A percentile compares a stretch with the other conserved stretches of the same genome.
Conservation (phyloP, 2,329 filamentous ascomycete genomes). For the Boeremia exigua region DNA sequence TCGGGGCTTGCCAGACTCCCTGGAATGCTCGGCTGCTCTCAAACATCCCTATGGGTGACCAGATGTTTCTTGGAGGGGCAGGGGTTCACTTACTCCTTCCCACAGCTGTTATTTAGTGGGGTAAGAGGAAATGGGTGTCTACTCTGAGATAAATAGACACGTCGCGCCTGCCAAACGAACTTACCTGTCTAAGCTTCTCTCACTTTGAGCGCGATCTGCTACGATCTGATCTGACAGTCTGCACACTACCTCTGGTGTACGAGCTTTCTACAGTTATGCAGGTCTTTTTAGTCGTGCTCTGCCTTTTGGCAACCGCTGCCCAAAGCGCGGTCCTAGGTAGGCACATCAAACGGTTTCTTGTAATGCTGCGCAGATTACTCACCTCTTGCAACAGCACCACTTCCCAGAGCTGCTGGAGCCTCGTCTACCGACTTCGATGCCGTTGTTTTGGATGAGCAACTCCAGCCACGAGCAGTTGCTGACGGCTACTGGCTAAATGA, state of each 20-base stretch:
- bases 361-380: slow-evolving; percentile 6
- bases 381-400: slow-evolving; percentile 14
- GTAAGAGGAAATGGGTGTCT: slow-evolving; percentile 3
- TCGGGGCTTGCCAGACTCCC: slow-evolving; percentile 13
- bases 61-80: slow-evolving; percentile 15
- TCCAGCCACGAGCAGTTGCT: slow-evolving; percentile 8
- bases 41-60: slow-evolving; percentile 21
- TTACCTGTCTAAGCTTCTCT: background rate
- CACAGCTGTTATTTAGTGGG: slow-evolving; percentile 5
- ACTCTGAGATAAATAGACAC: slow-evolving; percentile 16
- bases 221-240: background rate
- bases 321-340: slow-evolving; percentile 25
- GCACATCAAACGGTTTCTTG: slow-evolving; percentile 1
- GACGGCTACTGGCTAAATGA: slow-evolving; percentile 52
- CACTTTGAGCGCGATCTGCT: background rate
- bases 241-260: background rate
- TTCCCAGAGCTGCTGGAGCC: slow-evolving; percentile 10
- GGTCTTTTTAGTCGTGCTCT: slow-evolving; percentile 32
- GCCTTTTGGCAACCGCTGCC: slow-evolving; percentile 37
- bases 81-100: slow-evolving; percentile 14
- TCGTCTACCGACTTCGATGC: background rate
- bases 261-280: slow-evolving; percentile 26
- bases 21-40: slow-evolving; percentile 13
- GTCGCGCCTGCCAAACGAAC: slow-evolving; percentile 6
- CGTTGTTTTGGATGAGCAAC: slow-evolving; percentile 3